Percentiles rank a stretch among this genome's conserved stretches.
Evolutionary conservation across 768 basidiomycete species (phyloP).

Genomic region (Neoboletus brunneissimus): DNA sequence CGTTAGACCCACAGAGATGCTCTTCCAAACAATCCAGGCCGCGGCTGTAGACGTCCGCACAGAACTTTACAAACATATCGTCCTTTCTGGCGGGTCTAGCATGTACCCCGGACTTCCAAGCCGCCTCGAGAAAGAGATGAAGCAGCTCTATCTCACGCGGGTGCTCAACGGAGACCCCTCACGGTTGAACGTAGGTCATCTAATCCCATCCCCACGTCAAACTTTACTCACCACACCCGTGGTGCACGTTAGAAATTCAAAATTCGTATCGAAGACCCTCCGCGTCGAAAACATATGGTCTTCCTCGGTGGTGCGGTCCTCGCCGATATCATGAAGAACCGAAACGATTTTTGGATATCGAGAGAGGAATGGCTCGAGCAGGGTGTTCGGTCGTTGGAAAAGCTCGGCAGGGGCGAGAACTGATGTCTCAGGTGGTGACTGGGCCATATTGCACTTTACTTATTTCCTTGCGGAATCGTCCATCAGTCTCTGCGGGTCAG

Average conservation of each 20-base stretch:
- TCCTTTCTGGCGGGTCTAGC: slow-evolving; percentile 94
- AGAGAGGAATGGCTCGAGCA: slow-evolving; percentile 95
- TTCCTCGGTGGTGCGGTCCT: slow-evolving; percentile 99
- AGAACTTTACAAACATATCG: slow-evolving; percentile 97
- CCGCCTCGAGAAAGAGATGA: slow-evolving; percentile 98
- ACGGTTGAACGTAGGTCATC: slow-evolving; percentile 73
- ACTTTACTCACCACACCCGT: not conserved
- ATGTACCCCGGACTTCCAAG: slow-evolving; percentile 99
- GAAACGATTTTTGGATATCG: slow-evolving; percentile 94
- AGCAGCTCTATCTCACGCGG: slow-evolving; percentile 94
- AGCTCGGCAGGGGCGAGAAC: slow-evolving; percentile 71
- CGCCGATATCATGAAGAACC: slow-evolving; percentile 96
- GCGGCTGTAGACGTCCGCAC: slow-evolving; percentile 87
- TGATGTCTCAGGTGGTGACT: slow-evolving; percentile 5
- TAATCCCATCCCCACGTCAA: not conserved
- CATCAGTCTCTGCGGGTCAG: not conserved
- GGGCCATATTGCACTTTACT: not conserved
- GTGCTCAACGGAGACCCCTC: slow-evolving; percentile 81
- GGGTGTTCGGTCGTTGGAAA: slow-evolving; percentile 77
- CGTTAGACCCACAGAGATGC: slow-evolving; percentile 62
- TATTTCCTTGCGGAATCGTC: not conserved
- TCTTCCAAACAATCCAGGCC: slow-evolving; percentile 91
- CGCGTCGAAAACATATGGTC: slow-evolving; percentile 98
- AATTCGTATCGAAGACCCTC: slow-evolving; percentile 97
- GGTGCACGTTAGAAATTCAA: slow-evolving; percentile 83